Evolutionary conservation across 2,329 filamentous ascomycete species (phyloP), one percentile per base, ranked within the genome.

Genomic region (Aspergillus versicolor): DNA sequence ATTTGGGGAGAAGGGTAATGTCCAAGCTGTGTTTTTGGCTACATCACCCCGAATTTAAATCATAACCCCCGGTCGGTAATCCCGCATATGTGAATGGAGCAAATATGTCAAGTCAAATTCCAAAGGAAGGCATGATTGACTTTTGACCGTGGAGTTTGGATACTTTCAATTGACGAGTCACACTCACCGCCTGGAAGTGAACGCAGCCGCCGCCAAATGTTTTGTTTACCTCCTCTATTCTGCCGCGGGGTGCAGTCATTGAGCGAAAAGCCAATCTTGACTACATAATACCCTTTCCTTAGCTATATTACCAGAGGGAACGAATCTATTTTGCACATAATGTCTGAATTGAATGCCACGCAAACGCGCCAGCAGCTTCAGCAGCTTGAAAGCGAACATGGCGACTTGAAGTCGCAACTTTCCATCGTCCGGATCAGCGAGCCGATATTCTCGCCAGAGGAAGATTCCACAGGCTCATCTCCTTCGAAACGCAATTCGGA

Each of bases 401-500:
- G 86, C 51, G 83, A 88, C 62, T 48, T 72, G 15, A 70, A 73
- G 45, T 64, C 65, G 9, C 65, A 67, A 32, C 81, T 94, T 59
- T 87, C 88, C 52, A 91, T 95, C 65, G 80, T 93, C 64, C 86
- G 84, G 64, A 85, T 94, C 66, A 89, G 88, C 70, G 89, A 92
- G 68, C 87, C 89, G 34, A 86, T 93, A 49, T 83, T 84, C 41
- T 81, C 82, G 4, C 54, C 65, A 22, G 67, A 73, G 21, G 56
- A 62, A n/a, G 64, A 66, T 37, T 63, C 63, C 22, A 48, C 61
- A 12, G 57, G 57, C 15, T 56, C 64, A 6, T 73, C 73, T 3
- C 73, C 73, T 5, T 73, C 70, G 13, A 82, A 83, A 59, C 82
- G 88, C 61, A 86, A 81, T 32, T 95, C 91, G 4, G 90, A 94